These are phyloP conservation scores for Sugiyamaella valdiviana DNA, from an alignment of 805 yeast species.

Conservation along the genomic window DNA sequence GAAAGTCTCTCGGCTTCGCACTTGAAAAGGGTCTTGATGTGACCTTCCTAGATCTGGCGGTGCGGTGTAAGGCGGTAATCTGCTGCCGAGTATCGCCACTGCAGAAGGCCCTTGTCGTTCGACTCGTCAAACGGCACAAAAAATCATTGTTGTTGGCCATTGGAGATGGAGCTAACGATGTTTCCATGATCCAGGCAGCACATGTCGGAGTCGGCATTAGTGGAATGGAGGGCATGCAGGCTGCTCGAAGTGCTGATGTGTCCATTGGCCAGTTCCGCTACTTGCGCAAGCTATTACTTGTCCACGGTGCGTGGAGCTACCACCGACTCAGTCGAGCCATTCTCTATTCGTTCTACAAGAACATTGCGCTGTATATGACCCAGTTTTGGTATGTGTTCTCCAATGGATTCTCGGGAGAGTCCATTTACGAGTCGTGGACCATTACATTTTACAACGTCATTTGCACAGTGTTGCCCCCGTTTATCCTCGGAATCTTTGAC, in stretches of 20 bases:
- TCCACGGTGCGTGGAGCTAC: constrained; percentile 97
- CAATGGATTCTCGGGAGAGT: constrained; percentile 91
- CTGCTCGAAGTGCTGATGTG: constrained; percentile 95
- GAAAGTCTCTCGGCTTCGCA: constrained; percentile 83
- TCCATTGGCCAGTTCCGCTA: constrained; percentile 94
- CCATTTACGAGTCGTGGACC: constrained; percentile 96
- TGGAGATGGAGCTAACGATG: constrained; percentile 99
- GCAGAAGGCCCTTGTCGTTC: constrained; percentile 94
- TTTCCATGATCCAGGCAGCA: constrained; percentile 98
- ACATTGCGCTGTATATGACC: constrained; percentile 91
- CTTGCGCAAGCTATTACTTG: constrained; percentile 73
- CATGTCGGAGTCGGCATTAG: constrained; percentile 98
- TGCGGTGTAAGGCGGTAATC: constrained; percentile 87
- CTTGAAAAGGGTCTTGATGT: constrained; percentile 76
- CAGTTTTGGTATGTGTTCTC: constrained; percentile 97
- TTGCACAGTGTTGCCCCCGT: constrained; percentile 92
- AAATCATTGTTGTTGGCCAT: constrained; percentile 75
- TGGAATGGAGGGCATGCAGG: constrained; percentile 99
- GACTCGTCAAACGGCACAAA: constrained; percentile 78
- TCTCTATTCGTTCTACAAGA: constrained; percentile 90
- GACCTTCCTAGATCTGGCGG: constrained; percentile 69
- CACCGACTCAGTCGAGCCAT: constrained; percentile 91
- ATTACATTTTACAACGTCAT: constrained; percentile 91
- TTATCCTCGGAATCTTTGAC: constrained; percentile 93
- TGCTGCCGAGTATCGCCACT: constrained; percentile 98